phyloP scores from a whole-genome alignment of 441 rosid species.

The Kokia cookei region DNA sequence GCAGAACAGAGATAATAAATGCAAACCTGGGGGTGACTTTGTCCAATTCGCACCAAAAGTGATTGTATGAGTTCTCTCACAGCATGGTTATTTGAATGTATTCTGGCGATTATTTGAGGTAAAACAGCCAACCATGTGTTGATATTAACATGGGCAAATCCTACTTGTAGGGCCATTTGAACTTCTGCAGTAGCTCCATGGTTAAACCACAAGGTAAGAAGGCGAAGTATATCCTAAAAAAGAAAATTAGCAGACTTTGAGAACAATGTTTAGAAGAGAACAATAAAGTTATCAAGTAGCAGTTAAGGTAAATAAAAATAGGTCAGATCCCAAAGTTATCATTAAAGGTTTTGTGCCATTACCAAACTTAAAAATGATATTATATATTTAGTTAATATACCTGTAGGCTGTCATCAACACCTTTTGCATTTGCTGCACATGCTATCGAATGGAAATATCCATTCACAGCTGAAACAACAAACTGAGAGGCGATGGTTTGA shows the following conservation, averaged over 20 bases:
- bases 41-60: constrained; percentile 95
- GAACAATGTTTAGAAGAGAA: not conserved
- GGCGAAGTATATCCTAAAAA: constrained; percentile 97
- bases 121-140: constrained; percentile 98
- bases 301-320: not conserved
- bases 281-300: not conserved
- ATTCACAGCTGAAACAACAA: constrained; percentile 90
- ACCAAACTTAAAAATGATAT: not conserved
- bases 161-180: constrained; percentile 82
- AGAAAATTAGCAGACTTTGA: constrained; percentile 14
- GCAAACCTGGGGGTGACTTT: constrained; percentile 95
- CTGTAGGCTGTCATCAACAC: constrained; percentile 99
- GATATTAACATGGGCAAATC: constrained; percentile 90
- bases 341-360: not conserved
- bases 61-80: constrained; percentile 94
- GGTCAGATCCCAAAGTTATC: not conserved
- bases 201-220: constrained; percentile 98
- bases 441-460: constrained; percentile 99
- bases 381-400: constrained; percentile 26
- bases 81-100: constrained; percentile 95
- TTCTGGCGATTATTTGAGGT: constrained; percentile 99
- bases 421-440: constrained; percentile 93
- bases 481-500: constrained; percentile 62
- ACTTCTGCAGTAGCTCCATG: constrained; percentile 97
- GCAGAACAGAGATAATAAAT: constrained; percentile 7